Evolutionary conservation across 1,284 basidiomycete species (phyloP).

Genomic region (Trametes hirsuta): DNA sequence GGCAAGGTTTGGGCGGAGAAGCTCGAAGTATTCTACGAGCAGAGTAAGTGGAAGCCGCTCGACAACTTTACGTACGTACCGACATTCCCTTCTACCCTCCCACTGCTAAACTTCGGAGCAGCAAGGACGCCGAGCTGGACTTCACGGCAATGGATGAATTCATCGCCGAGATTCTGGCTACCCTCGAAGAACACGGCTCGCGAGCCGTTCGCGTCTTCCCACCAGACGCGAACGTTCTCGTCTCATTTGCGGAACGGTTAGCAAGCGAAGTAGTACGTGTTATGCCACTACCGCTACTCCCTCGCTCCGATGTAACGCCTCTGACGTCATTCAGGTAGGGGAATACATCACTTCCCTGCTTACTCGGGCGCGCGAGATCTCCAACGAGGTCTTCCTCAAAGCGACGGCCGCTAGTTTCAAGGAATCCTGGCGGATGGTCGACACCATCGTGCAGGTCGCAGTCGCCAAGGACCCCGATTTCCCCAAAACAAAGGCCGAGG

Average conservation of each 20-base stretch:
- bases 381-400: conserved; percentile 76
- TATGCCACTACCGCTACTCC: neutral
- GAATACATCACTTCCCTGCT: conserved; percentile 88
- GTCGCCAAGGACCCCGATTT: conserved; percentile 29
- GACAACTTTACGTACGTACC: conserved; percentile 81
- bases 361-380: conserved; percentile 76
- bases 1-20: conserved; percentile 94
- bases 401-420: conserved; percentile 90
- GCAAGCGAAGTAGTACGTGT: conserved; percentile 74
- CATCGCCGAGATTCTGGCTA: conserved; percentile 70
- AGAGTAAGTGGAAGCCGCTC: conserved; percentile 75
- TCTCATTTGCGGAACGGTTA: conserved; percentile 77
- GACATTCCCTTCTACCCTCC: neutral
- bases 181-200: conserved; percentile 76
- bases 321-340: conserved; percentile 56
- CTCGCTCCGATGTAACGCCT: neutral
- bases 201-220: conserved; percentile 89
- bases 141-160: conserved; percentile 95
- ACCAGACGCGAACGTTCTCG: conserved; percentile 67
- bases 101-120: conserved; percentile 23
- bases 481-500: conserved; percentile 60
- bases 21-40: conserved; percentile 90
- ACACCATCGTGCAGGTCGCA: conserved; percentile 65
- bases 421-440: conserved; percentile 87
- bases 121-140: conserved; percentile 59